Evolutionary conservation across 108 stramenopile genomes (phyloP).

Genomic region (Pseudonitzschia delicatissima): DNA sequence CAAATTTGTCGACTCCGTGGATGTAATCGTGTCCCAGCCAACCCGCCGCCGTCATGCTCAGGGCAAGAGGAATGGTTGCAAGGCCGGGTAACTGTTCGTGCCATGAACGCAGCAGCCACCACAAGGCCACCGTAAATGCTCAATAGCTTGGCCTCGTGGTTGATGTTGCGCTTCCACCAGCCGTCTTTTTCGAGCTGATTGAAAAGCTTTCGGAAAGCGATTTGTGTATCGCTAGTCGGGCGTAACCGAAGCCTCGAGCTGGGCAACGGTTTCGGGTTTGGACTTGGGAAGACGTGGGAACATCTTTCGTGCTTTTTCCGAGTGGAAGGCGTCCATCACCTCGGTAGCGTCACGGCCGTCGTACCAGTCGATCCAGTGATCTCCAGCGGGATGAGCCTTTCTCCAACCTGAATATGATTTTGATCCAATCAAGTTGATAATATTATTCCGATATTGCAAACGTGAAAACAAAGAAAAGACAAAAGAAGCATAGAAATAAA

Average conservation of each 20-base stretch:
- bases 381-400: constrained; percentile 88
- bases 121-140: constrained; percentile 68
- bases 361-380: constrained; percentile 93
- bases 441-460: background rate
- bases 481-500: too few relatives aligned
- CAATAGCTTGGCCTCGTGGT: constrained; percentile 70
- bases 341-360: constrained; percentile 93
- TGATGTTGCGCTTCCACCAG: constrained; percentile 86
- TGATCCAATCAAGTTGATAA: background rate
- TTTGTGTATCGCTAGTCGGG: constrained; percentile 60
- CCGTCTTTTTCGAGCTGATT: constrained; percentile 77
- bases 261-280: constrained; percentile 20
- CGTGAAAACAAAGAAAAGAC: background rate
- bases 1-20: constrained; percentile 82
- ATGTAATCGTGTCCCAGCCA: constrained; percentile 94
- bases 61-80: constrained; percentile 44
- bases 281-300: constrained; percentile 71
- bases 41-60: constrained; percentile 86
- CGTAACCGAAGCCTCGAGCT: constrained; percentile 43
- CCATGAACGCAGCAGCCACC: constrained; percentile 49
- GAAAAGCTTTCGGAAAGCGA: constrained; percentile 79
- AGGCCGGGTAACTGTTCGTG: constrained; percentile 47
- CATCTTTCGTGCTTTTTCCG: constrained; percentile 73
- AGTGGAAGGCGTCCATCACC: constrained; percentile 93
- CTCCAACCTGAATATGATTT: constrained; percentile 57